Percentiles rank a stretch among this genome's conserved stretches.
Conservation (phyloP, 352 stramenopile species). For the Thraustochytrium striatum region DNA sequence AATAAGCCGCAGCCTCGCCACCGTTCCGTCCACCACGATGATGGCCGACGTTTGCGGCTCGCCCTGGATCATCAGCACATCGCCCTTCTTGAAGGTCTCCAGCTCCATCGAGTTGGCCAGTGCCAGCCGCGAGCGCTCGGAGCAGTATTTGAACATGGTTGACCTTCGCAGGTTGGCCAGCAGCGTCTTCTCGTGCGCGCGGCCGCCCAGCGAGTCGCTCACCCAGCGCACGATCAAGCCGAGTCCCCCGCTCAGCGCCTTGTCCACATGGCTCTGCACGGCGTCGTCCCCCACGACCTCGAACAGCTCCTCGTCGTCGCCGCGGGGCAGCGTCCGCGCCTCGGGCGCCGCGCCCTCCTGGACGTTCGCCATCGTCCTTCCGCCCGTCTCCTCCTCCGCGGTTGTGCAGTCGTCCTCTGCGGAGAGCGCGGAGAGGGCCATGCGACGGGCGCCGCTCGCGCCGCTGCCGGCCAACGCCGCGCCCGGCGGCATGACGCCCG, state of each 20-base stretch:
- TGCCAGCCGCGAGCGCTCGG: conserved; percentile 69
- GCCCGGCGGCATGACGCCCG: no score
- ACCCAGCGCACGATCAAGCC: conserved; percentile 46
- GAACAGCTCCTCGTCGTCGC: neutral
- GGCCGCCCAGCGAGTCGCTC: conserved; percentile 33
- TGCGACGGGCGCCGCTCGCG: neutral
- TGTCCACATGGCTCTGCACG: neutral
- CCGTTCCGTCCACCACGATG: conserved; percentile 63
- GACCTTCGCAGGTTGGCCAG: conserved; percentile 34
- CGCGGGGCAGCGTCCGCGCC: neutral
- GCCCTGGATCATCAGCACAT: conserved; percentile 71
- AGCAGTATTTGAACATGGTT: conserved; percentile 72
- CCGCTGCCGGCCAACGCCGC: no score
- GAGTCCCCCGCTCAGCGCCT: conserved; percentile 17
- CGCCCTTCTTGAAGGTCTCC: conserved; percentile 68
- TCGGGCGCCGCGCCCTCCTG: conserved; percentile 22
- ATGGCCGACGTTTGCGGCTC: conserved; percentile 72
- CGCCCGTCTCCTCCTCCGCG: neutral
- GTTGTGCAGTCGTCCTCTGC: neutral
- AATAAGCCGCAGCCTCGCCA: conserved; percentile 72
- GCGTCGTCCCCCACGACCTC: neutral
- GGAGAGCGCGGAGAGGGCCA: neutral
- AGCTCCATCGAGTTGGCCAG: conserved; percentile 65
- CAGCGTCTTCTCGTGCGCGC: conserved; percentile 24
- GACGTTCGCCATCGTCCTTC: no score